phyloP scores from a whole-genome alignment of 1,284 basidiomycete genomes.

The Cutaneotrichosporon cutaneum region DNA sequence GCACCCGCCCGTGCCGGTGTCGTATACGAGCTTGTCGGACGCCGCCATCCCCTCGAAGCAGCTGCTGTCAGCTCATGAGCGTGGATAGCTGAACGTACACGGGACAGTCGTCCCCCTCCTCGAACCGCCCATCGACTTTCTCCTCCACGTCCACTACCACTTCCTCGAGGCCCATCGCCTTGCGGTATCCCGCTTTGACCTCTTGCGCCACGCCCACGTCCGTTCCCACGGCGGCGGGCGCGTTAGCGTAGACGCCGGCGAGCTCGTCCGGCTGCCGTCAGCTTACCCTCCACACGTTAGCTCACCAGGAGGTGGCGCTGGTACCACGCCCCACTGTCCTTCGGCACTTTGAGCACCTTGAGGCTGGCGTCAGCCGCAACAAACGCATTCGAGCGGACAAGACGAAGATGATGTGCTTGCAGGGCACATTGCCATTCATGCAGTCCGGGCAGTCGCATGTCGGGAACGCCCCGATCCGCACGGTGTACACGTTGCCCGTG shows the following conservation, averaged over 20 bases:
- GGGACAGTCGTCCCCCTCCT: conserved; percentile 43
- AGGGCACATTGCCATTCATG: conserved; percentile 38
- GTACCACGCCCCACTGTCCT: conserved; percentile 31
- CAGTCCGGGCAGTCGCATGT: conserved; percentile 43
- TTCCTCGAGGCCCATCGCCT: conserved; percentile 28
- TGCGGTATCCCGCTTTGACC: conserved; percentile 28
- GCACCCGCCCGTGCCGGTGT: conserved; percentile 34
- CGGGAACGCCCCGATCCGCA: conserved; percentile 28
- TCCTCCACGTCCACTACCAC: conserved; percentile 10
- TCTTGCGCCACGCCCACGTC: conserved; percentile 21
- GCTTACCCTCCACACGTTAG: too few species aligned
- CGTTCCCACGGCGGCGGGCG: neutral
- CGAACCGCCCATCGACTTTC: conserved; percentile 2
- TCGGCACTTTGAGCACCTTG: conserved; percentile 40
- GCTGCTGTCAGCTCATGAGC: conserved; percentile 13
- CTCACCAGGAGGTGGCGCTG: conserved; percentile 39
- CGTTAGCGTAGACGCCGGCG: neutral
- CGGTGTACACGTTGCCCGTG: conserved; percentile 18
- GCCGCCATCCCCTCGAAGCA: conserved; percentile 43
- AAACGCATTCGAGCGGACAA: conserved; percentile 33
- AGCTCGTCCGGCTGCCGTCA: conserved; percentile 12
- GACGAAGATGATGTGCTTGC: conserved; percentile 48
- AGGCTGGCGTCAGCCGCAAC: conserved; percentile 25
- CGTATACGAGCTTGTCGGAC: conserved; percentile 32
- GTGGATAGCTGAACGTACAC: conserved; percentile 28